These are phyloP conservation scores for Aleurites moluccanus DNA, from an alignment of 441 rosid species.

Conservation along the genomic window DNA sequence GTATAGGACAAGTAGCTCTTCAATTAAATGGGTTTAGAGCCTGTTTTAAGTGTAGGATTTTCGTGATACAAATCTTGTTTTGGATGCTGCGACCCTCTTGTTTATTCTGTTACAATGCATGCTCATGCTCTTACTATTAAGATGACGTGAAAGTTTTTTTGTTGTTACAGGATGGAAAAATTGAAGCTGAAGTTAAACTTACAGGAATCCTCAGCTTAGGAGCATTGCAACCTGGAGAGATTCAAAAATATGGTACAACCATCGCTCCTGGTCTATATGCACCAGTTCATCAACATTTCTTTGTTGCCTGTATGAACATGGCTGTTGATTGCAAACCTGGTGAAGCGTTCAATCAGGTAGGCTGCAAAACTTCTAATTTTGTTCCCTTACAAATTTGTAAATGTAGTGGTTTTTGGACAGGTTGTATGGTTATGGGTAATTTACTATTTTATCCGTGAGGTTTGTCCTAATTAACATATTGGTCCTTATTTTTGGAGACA, in stretches of 20 bases:
- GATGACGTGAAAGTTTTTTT: slow-evolving; percentile 23
- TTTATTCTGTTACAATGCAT: background rate
- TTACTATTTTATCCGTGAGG: no score
- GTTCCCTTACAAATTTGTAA: background rate
- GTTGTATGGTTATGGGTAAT: no score
- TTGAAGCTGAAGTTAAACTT: slow-evolving; percentile 87
- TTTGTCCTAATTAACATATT: no score
- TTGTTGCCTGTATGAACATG: slow-evolving; percentile 89
- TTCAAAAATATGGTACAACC: slow-evolving; percentile 77
- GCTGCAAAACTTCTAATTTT: background rate
- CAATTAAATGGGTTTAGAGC: background rate
- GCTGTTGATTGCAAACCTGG: slow-evolving; percentile 84
- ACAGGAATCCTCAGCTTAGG: slow-evolving; percentile 90
- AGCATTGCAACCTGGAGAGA: slow-evolving; percentile 80
- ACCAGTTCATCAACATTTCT: slow-evolving; percentile 90
- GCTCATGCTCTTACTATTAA: background rate
- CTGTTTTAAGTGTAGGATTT: background rate
- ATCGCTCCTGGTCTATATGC: slow-evolving; percentile 88
- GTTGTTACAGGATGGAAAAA: slow-evolving; percentile 71
- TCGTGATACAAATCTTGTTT: background rate
- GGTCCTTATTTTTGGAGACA: no score
- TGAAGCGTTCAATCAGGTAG: slow-evolving; percentile 83
- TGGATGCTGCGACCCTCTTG: background rate
- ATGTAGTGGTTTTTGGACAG: slow-evolving; percentile 1
- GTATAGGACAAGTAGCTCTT: background rate